Conservation (phyloP, 257 asterid species). For the Gynochthodes officinalis region DNA sequence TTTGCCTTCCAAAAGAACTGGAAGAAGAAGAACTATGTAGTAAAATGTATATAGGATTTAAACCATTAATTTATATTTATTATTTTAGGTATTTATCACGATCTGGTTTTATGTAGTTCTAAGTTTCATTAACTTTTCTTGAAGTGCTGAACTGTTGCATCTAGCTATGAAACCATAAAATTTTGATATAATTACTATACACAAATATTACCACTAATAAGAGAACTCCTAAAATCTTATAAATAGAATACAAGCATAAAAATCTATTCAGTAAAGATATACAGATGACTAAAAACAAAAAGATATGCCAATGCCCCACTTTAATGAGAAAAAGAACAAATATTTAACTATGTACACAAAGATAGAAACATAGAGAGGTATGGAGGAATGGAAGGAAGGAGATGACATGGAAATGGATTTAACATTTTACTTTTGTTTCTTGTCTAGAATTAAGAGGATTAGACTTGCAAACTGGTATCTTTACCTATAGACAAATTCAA, state of each 20-base stretch:
- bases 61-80: background rate
- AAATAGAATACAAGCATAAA: background rate
- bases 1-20: background rate
- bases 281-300: background rate
- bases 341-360: background rate
- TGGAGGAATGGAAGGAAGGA: no score
- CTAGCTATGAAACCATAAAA: background rate
- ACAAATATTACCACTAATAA: background rate
- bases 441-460: conserved; percentile 50
- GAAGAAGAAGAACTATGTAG: background rate
- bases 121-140: background rate
- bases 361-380: no score
- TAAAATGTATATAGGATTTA: background rate
- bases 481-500: conserved; percentile 57
- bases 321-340: background rate
- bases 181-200: background rate
- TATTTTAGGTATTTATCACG: background rate
- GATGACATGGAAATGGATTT: background rate
- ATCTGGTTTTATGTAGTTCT: background rate
- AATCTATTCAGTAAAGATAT: background rate
- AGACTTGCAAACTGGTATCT: conserved; percentile 46
- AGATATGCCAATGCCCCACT: background rate
- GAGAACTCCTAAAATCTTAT: background rate
- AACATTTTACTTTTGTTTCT: conserved; percentile 1
- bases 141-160: background rate